Base-by-base conservation (phyloP, 2,329 filamentous ascomycete genomes). In the Colletotrichum neosansevieriae region DNA sequence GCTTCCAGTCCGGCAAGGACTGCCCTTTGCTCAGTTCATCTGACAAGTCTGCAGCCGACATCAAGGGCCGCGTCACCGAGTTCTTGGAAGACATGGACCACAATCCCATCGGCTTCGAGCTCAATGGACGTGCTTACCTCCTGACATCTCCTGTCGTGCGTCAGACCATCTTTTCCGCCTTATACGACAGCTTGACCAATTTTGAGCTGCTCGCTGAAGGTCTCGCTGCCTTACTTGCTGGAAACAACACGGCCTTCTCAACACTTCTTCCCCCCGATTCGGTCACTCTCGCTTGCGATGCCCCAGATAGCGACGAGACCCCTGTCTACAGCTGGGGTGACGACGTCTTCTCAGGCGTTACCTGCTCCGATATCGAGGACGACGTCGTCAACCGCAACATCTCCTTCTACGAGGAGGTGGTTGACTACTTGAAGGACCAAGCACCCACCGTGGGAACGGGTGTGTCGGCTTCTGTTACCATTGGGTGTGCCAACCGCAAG, bases 361-460 rank as follows among this genome's bases (percentile, higher is more conserved):
- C 76, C n/a, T 83, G 81, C 72, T 69, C 73, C 64, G 80, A 83
- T 72, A 73, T 71, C 29, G 45, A 50, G 12, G 13, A 56, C 9
- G 63, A 53, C 2, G 51, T 45, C 15, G 32, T 45, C 58, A 44
- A 54, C 12, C 69, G 21, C n/a, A 38, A 60, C 13, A 2, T 40
- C 3, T 72, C 67, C 10, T 72, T 73, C 59, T 34, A 58, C 4
- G 58, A 53, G 3, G 72, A 74, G 44, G 19, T 75, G 1, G 19
- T 38, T 0, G 59, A 3, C 24, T 66, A 58, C 45, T 50, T 75
- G 24, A 67, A 70, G 24, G 29, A 34, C n/a, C 67, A 74, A 47
- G 19, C 29, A 7, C 73, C 74, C 0, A 63, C 67, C 0, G 72
- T 72, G 9, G 70, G 76, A 29, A 74, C 58, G 3, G 15, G 69